These are phyloP conservation scores for Cyberlindnera bimundalis DNA, from an alignment of 805 yeast genomes.

Conservation along the genomic window DNA sequence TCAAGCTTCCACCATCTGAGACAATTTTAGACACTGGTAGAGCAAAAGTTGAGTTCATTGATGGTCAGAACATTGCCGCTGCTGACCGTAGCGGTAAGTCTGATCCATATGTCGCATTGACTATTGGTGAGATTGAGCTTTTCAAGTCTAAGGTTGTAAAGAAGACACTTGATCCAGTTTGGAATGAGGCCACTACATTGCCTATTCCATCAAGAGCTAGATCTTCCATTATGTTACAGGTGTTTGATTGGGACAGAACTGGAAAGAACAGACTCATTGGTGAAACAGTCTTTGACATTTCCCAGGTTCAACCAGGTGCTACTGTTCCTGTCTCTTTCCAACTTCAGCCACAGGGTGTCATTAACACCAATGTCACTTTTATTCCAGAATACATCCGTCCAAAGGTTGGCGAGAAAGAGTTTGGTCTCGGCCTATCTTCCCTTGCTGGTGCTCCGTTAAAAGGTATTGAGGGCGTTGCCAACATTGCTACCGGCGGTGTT, in stretches of 20 bases:
- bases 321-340: constrained; percentile 44
- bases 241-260: constrained; percentile 77
- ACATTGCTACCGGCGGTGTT: constrained; percentile 40
- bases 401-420: constrained; percentile 40
- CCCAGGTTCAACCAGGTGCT: constrained; percentile 43
- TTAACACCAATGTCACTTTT: constrained; percentile 53
- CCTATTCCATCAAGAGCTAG: constrained; percentile 64
- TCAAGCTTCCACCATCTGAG: constrained; percentile 53
- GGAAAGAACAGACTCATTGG: constrained; percentile 67
- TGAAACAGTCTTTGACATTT: constrained; percentile 44
- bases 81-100: constrained; percentile 75
- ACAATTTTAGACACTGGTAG: constrained; percentile 67
- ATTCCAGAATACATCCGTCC: constrained; percentile 68
- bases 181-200: constrained; percentile 65
- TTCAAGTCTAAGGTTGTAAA: constrained; percentile 60
- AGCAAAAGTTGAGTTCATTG: constrained; percentile 51
- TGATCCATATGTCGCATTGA: constrained; percentile 62
- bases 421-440: constrained; percentile 38
- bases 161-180: constrained; percentile 67
- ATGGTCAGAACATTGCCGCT: constrained; percentile 51
- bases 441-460: constrained; percentile 46
- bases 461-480: constrained; percentile 40
- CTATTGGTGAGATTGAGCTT: constrained; percentile 49
- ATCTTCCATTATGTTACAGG: constrained; percentile 43
- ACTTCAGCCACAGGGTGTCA: constrained; percentile 62